phyloP scores from a whole-genome alignment of 805 yeast species.

The Spathaspora gorwiae region DNA sequence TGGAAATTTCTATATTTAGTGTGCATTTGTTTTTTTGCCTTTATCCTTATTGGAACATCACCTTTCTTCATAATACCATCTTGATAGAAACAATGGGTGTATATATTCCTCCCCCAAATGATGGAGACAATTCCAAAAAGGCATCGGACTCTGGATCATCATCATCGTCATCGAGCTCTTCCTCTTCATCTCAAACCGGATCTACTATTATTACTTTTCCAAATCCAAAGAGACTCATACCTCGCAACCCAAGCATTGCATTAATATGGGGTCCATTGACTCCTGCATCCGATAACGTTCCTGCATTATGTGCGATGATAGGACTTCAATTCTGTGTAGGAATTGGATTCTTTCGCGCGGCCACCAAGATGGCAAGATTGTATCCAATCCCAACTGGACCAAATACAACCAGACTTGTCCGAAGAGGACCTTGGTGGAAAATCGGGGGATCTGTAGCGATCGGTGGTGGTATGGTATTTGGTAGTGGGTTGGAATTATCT shows the following conservation, averaged over 20 bases:
- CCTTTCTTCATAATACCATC: not conserved
- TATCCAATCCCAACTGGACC: slow-evolving; percentile 11
- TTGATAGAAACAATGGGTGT: slow-evolving; percentile 22
- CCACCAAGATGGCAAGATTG: slow-evolving; percentile 3
- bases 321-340: slow-evolving; percentile 54
- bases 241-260: slow-evolving; percentile 52
- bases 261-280: slow-evolving; percentile 68
- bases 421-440: slow-evolving; percentile 8
- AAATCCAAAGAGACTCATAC: slow-evolving; percentile 15
- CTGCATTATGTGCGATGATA: slow-evolving; percentile 49
- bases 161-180: not conserved
- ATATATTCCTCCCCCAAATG: slow-evolving; percentile 31
- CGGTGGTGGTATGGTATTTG: slow-evolving; percentile 48
- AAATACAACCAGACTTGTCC: slow-evolving; percentile 2
- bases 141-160: not conserved
- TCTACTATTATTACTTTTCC: slow-evolving; percentile 13
- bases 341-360: slow-evolving; percentile 17
- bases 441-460: slow-evolving; percentile 13
- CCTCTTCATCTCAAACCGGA: slow-evolving; percentile 4
- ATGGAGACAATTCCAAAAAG: slow-evolving; percentile 6
- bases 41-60: not conserved
- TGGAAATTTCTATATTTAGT: too few species aligned
- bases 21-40: not conserved
- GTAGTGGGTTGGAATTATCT: slow-evolving; percentile 52
- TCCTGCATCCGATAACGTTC: slow-evolving; percentile 63